Base-by-base conservation (phyloP, 2,329 filamentous ascomycete species). In the Penicillium sp. region DNA sequence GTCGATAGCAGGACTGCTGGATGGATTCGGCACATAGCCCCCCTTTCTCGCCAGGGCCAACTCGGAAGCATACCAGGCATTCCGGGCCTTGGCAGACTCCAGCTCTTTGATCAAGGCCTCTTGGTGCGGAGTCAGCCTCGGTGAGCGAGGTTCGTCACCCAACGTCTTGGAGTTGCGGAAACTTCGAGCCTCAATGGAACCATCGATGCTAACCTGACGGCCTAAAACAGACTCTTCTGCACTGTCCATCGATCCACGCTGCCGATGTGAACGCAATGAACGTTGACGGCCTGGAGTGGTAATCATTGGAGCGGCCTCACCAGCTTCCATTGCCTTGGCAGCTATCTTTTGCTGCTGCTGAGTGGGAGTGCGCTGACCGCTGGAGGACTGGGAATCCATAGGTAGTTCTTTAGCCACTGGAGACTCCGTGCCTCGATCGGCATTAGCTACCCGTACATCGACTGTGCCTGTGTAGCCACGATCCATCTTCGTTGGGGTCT, bases 31-130 rank as follows among this genome's bases (percentile, higher is more conserved):
- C 6, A 85, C 82, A 68, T 97, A 99, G 5, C 94, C 94, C 40
- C 90, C 85, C 74, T 96, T 96, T 48, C 89, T 86, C 6, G 94
- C 95, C 60, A 99, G 79, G 55, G 96, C 91, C 44, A 99, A 80
- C 74, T 99, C 94, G 0, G 93, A 97, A 7, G 92, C 91, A 73
- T 96, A 97, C 94, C 94, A 99, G 0, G 93, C 93, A 74, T 96
- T 97, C 49, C 89, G 85, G 68, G 89, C 94, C 67, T 90, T 90
- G 3, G 88, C 83, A 8, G 86, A 82, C 69, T 99, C 93, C 2
- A 99, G 81, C 70, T 99, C 94, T 70, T 94, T 93, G 14, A 90
- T 80, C 12, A 97, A 74, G 0, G 89, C 86, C 59, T 83, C 85
- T 58, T 80, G 78, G 49, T 80, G 62, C 65, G 76, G 68, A 3